A percentile compares a stretch with the other conserved stretches of the same genome.
Evolutionary conservation across 164 flowering plant genomes (phyloP).

Genomic region (Santalum album): DNA sequence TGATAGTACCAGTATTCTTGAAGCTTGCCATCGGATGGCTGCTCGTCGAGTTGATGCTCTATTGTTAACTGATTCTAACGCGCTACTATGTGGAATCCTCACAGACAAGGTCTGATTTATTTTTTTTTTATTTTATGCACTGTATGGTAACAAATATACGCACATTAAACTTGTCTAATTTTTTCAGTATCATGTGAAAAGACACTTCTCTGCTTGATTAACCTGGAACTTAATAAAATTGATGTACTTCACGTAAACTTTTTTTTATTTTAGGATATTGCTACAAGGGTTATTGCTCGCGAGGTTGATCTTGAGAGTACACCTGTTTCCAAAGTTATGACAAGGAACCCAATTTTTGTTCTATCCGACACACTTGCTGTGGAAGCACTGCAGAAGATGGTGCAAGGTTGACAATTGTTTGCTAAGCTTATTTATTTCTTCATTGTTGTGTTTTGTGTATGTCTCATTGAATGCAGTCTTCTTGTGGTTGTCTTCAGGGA

Average conservation of each 20-base stretch:
- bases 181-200: too few species aligned
- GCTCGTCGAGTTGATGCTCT: conserved; percentile 93
- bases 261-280: conserved; percentile 65
- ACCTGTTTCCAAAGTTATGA: conserved; percentile 95
- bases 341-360: conserved; percentile 89
- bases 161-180: too few species aligned
- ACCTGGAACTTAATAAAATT: not conserved
- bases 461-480: not conserved
- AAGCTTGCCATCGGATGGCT: conserved; percentile 94
- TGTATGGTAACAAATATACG: too few species aligned
- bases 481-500: conserved; percentile 46
- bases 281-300: conserved; percentile 75
- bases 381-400: conserved; percentile 99
- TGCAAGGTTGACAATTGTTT: conserved; percentile 53
- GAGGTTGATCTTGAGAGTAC: conserved; percentile 79
- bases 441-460: not conserved
- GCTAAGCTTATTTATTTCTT: not conserved
- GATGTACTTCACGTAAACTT: not conserved
- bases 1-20: conserved; percentile 67
- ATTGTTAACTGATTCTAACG: conserved; percentile 90
- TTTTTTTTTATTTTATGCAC: not conserved
- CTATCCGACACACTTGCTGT: conserved; percentile 96
- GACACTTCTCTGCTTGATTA: not conserved
- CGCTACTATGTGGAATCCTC: conserved; percentile 90
- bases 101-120: conserved; percentile 70